These are phyloP conservation scores for Vanrija sp. DNA, from an alignment of 1,284 basidiomycete genomes.

Conservation along the genomic window DNA sequence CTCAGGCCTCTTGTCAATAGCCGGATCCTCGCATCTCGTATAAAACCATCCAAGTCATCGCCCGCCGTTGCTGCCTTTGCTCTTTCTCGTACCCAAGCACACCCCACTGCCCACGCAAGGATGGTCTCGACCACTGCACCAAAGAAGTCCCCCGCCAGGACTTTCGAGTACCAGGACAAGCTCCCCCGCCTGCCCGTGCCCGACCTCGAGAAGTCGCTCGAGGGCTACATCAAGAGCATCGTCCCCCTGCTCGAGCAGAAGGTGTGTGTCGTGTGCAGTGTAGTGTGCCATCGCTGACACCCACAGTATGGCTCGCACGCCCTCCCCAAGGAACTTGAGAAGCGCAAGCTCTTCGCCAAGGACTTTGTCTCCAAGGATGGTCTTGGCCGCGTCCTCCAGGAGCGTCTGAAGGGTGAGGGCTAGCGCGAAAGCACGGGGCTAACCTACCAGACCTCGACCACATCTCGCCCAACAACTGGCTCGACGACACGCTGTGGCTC, in stretches of 20 bases:
- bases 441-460: conserved; percentile 69
- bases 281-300: conserved; percentile 8
- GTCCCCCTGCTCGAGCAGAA: conserved; percentile 75
- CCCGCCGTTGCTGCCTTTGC: background rate
- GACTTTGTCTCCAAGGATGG: conserved; percentile 65
- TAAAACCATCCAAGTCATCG: background rate
- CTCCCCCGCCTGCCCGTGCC: conserved; percentile 80
- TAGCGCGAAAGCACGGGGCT: background rate
- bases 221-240: conserved; percentile 74
- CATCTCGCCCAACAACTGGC: conserved; percentile 85
- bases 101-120: conserved; percentile 9
- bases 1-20: background rate
- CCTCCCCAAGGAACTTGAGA: conserved; percentile 58
- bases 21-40: too few species aligned
- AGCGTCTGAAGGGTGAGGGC: conserved; percentile 67
- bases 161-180: conserved; percentile 48
- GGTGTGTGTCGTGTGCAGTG: conserved; percentile 47
- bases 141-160: conserved; percentile 44
- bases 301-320: conserved; percentile 54
- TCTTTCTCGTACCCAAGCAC: background rate
- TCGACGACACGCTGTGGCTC: conserved; percentile 92
- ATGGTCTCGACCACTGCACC: conserved; percentile 33
- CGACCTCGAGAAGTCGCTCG: conserved; percentile 68
- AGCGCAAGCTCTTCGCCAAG: conserved; percentile 62
- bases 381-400: conserved; percentile 68